phyloP scores from a whole-genome alignment of 2,329 filamentous ascomycete genomes.

The Aspergillus sp. region DNA sequence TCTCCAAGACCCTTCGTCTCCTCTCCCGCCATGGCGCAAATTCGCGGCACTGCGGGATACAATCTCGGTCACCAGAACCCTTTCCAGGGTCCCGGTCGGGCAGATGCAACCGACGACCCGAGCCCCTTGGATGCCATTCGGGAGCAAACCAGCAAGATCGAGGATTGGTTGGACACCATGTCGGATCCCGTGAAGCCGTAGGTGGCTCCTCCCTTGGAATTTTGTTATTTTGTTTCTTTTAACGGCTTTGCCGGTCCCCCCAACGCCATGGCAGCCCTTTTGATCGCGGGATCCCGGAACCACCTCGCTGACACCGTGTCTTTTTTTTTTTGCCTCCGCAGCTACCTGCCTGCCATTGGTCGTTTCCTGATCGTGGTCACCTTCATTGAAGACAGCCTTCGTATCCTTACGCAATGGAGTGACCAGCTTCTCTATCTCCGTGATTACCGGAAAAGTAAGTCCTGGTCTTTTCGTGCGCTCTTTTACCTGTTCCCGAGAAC shows the following conservation, averaged over 20 bases:
- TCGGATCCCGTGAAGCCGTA: slow-evolving; percentile 95
- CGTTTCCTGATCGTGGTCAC: slow-evolving; percentile 98
- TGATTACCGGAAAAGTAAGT: slow-evolving; percentile 88
- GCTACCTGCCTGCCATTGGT: slow-evolving; percentile 90
- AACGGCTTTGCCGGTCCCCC: background rate
- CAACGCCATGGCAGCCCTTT: slow-evolving; percentile 5
- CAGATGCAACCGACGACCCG: slow-evolving; percentile 64
- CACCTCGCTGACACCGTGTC: slow-evolving; percentile 30
- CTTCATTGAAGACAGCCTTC: slow-evolving; percentile 92
- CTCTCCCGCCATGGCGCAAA: slow-evolving; percentile 47
- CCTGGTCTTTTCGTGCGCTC: background rate
- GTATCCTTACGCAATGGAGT: slow-evolving; percentile 96
- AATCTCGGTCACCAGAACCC: slow-evolving; percentile 74
- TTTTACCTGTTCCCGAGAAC: background rate
- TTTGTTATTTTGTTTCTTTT: background rate
- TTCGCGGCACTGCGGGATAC: slow-evolving; percentile 73
- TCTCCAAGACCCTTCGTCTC: background rate
- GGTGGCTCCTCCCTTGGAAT: slow-evolving; percentile 40
- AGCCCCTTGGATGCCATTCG: slow-evolving; percentile 85
- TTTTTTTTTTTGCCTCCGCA: slow-evolving; percentile 42
- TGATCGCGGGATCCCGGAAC: slow-evolving; percentile 13
- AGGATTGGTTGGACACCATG: slow-evolving; percentile 83
- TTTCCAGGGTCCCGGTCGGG: slow-evolving; percentile 62
- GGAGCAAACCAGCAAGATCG: slow-evolving; percentile 96
- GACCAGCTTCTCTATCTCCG: slow-evolving; percentile 92